Conservation (phyloP, 202 grass and related monocot genomes). For the Dendrocalamus latiflorus region DNA sequence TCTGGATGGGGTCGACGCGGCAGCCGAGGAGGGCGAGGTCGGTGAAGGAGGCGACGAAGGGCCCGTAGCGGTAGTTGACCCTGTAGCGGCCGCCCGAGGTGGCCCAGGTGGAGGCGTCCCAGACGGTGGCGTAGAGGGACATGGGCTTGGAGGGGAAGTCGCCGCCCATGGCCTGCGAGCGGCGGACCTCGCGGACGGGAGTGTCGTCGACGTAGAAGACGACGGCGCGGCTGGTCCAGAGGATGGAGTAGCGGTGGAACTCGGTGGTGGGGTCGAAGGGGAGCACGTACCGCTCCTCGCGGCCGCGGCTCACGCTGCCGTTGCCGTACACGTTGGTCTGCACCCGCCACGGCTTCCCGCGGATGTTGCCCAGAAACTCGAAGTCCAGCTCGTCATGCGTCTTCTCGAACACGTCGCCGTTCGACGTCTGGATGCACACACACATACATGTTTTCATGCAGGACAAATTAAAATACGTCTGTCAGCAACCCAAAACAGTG, state of each 20-base stretch:
- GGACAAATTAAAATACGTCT: too few species aligned
- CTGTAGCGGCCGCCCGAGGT: slow-evolving; percentile 68
- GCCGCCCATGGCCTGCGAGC: slow-evolving; percentile 29
- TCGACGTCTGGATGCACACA: slow-evolving; percentile 77
- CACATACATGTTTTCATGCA: too few species aligned
- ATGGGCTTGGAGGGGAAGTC: slow-evolving; percentile 92
- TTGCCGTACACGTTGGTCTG: slow-evolving; percentile 95
- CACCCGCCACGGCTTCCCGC: slow-evolving; percentile 70
- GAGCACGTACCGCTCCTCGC: slow-evolving; percentile 78
- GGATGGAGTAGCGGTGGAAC: slow-evolving; percentile 94
- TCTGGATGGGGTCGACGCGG: slow-evolving; percentile 44
- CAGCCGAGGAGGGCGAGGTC: slow-evolving; percentile 69
- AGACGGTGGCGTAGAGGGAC: slow-evolving; percentile 87
- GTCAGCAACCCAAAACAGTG: too few species aligned
- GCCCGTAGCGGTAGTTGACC: slow-evolving; percentile 70
- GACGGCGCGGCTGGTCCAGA: slow-evolving; percentile 44
- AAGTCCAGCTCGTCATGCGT: slow-evolving; percentile 91
- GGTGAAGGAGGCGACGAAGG: slow-evolving; percentile 73
- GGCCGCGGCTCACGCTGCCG: slow-evolving; percentile 65
- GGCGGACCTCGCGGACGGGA: slow-evolving; percentile 59
- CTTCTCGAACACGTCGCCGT: slow-evolving; percentile 50
- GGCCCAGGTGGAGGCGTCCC: slow-evolving; percentile 86
- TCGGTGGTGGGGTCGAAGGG: slow-evolving; percentile 82
- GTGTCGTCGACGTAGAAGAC: slow-evolving; percentile 81
- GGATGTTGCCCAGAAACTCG: background rate